Percentiles rank a stretch among this genome's conserved stretches.
Evolutionary conservation across 208 protist species (phyloP).

Genomic region (Acanthamoeba triangularis): DNA sequence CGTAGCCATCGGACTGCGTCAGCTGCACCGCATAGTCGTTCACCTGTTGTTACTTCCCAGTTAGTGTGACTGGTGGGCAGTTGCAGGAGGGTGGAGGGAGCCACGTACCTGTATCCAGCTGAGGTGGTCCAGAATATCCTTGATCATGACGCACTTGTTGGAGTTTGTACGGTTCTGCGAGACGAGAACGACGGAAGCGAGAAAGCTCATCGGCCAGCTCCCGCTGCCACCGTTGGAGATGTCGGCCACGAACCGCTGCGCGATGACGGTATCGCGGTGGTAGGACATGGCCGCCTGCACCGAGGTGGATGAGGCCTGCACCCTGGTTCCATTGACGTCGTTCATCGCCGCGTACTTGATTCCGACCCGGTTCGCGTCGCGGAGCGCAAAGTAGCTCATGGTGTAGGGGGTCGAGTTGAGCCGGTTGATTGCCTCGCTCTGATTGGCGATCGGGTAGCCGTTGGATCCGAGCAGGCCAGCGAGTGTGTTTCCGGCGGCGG

Average conservation of each 20-base stretch:
- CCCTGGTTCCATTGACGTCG: not conserved
- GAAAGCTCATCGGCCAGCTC: constrained; percentile 17
- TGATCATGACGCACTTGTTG: not conserved
- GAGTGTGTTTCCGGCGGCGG: not conserved
- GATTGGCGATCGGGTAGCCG: not conserved
- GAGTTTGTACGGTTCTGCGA: not conserved
- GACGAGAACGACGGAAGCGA: not conserved
- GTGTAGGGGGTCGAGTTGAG: not conserved
- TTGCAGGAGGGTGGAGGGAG: not conserved
- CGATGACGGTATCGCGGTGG: not conserved
- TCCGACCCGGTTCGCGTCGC: not conserved
- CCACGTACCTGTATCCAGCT: not conserved
- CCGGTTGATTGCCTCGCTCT: not conserved
- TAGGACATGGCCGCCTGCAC: constrained; percentile 14
- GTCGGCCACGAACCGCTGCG: not conserved
- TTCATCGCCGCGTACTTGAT: not conserved
- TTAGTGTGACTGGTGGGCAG: too few species aligned
- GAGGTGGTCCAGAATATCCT: not conserved
- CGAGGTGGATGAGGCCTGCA: not conserved
- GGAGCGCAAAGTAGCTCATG: not conserved
- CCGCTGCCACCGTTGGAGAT: not conserved
- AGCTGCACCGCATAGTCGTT: constrained; percentile 4
- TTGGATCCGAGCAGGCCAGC: not conserved
- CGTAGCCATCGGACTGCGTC: not conserved
- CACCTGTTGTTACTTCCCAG: not conserved